Base-by-base conservation (phyloP, 345 rosid genomes). In the Barbarea vulgaris region DNA sequence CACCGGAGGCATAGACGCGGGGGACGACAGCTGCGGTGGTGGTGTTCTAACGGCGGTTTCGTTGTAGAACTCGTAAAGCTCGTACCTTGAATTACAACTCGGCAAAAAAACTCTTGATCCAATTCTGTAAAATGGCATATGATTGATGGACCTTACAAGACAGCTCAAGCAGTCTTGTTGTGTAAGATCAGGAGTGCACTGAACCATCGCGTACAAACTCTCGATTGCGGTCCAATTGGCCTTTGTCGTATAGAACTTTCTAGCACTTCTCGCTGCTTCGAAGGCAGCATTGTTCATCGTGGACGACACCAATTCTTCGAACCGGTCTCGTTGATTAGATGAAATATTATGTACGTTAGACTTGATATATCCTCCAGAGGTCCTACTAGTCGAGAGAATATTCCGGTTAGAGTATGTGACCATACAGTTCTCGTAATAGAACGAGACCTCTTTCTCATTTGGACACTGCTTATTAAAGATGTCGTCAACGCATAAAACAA, bases 21-120 rank as follows among this genome's bases (percentile, higher is more conserved):
- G 6, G 0, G 61, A 9, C 3, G 36, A 25, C 2, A 44, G 24
- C 18, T 7, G 64, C 19, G 2, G 31, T 37, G 65, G 34, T 36
- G 15, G 62, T 31, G 25, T 14, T 59, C 19, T 7, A 13, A 51
- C 0, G 17, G 55, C 11, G 3, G 15, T 18, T 59, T 27, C 84
- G 15, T 80, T 57, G 73, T 31, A 86, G 28, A 86, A 86, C 0
- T 25, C 12, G 51, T 60, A 73, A 8, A 66, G 3, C 70, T 86
- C 86, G 44, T 14, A 84, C 30, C 86, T 79, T 12, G 82, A 3
- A 19, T 57, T 73, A 70, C 87, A 88, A 31, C 87, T 86, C 0
- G 88, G 79, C 5, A 1, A 1, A 17, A 82, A 6, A 13, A 60
- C 4, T 55, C 83, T 67, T 3, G 67, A 86, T 3, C 88, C 93